These are phyloP conservation scores for Strobilomyces confusus DNA, from an alignment of 768 basidiomycete genomes.

Conservation along the genomic window DNA sequence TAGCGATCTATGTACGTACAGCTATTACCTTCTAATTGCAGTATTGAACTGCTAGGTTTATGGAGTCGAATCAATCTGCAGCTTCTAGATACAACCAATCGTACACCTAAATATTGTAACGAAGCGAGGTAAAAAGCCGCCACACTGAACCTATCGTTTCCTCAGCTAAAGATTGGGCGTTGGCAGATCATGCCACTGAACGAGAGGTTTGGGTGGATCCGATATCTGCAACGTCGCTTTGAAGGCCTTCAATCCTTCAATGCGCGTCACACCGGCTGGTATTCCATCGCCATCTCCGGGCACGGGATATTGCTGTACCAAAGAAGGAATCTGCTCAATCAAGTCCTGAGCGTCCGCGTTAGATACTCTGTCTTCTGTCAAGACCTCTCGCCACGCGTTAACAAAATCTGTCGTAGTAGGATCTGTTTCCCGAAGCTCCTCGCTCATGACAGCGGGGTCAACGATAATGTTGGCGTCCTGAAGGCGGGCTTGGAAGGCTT, in stretches of 20 bases:
- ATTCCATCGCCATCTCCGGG: slow-evolving; percentile 44
- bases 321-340: slow-evolving; percentile 49
- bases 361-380: slow-evolving; percentile 39
- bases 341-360: slow-evolving; percentile 43
- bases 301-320: slow-evolving; percentile 56
- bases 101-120: neutral
- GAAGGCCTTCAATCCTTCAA: slow-evolving; percentile 65
- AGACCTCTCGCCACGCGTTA: slow-evolving; percentile 52
- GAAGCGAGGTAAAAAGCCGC: neutral
- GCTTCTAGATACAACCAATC: neutral
- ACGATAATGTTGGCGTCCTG: slow-evolving; percentile 45
- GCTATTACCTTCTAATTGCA: neutral
- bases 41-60: neutral
- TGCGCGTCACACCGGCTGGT: slow-evolving; percentile 49
- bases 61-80: neutral
- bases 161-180: slow-evolving; percentile 47
- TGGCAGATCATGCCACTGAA: slow-evolving; percentile 72
- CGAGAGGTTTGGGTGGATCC: slow-evolving; percentile 60
- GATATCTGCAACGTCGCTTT: slow-evolving; percentile 54
- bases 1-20: neutral
- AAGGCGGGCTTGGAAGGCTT: slow-evolving; percentile 56
- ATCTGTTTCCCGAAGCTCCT: slow-evolving; percentile 48
- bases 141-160: neutral
- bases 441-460: slow-evolving; percentile 48
- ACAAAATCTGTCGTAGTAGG: slow-evolving; percentile 59